Conservation (phyloP, 2,329 filamentous ascomycete genomes). For the Diaporthe capsici region DNA sequence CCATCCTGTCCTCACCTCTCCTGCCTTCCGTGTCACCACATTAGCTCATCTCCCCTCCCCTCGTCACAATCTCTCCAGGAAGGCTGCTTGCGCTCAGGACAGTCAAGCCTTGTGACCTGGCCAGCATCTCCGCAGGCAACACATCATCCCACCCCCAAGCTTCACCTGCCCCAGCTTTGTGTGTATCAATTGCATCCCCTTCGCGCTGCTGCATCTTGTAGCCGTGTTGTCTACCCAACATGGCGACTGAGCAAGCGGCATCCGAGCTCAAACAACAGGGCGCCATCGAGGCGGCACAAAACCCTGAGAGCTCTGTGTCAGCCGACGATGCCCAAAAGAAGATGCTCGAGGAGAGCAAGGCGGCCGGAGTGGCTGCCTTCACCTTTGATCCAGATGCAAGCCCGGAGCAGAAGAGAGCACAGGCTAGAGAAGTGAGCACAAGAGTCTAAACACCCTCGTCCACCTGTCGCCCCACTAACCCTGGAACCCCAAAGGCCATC, state of each 20-base stretch:
- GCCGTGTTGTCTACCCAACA: slow-evolving; percentile 43
- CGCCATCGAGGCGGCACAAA: slow-evolving; percentile 80
- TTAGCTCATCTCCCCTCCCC: slow-evolving; percentile 22
- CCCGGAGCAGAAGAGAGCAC: slow-evolving; percentile 85
- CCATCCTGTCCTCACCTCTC: slow-evolving; percentile 6
- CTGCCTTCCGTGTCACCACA: slow-evolving; percentile 2
- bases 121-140: neutral
- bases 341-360: slow-evolving; percentile 82
- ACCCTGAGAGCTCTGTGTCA: slow-evolving; percentile 77
- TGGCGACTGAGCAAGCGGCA: slow-evolving; percentile 50
- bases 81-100: slow-evolving; percentile 14
- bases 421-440: slow-evolving; percentile 80
- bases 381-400: slow-evolving; percentile 90
- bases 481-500: slow-evolving; percentile 62
- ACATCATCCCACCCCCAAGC: neutral
- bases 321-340: slow-evolving; percentile 80
- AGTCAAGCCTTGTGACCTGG: neutral
- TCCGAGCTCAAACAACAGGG: slow-evolving; percentile 86
- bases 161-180: neutral
- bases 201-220: slow-evolving; percentile 35
- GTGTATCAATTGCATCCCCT: slow-evolving; percentile 34
- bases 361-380: slow-evolving; percentile 84
- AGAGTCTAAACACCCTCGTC: neutral
- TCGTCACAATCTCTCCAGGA: slow-evolving; percentile 12
- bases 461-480: slow-evolving; percentile 7